Conservation (phyloP, 225 moss, liverwort and hornwort genomes). For the Neckera pumila region DNA sequence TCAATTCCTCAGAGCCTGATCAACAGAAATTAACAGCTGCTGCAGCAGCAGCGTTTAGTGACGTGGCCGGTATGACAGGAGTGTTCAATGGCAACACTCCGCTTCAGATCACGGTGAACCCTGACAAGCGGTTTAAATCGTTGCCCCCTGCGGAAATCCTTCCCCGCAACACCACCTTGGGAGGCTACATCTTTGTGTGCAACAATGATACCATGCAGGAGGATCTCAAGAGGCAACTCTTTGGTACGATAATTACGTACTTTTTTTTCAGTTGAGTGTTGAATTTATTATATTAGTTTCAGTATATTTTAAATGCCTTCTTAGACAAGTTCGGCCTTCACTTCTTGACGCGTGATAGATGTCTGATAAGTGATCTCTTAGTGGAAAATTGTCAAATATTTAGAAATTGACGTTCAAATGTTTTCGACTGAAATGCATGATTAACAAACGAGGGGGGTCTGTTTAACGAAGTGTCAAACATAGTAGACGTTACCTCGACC, state of each 20-base stretch:
- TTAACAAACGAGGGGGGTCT: too few species aligned
- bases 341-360: background rate
- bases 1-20: background rate
- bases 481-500: background rate
- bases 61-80: constrained; percentile 29
- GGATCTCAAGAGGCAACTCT: constrained; percentile 57
- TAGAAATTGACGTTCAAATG: background rate
- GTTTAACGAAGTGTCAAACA: background rate
- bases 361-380: background rate
- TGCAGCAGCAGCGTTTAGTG: background rate
- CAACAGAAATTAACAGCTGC: background rate
- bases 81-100: constrained; percentile 54
- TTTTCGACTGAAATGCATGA: background rate
- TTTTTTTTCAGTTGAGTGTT: background rate
- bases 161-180: constrained; percentile 36
- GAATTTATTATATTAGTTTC: background rate
- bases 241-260: constrained; percentile 1
- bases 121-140: constrained; percentile 57
- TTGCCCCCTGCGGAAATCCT: constrained; percentile 47
- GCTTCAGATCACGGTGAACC: constrained; percentile 38
- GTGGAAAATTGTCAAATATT: background rate
- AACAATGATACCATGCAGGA: constrained; percentile 68
- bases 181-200: constrained; percentile 57
- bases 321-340: background rate
- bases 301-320: too few species aligned